Conservation (phyloP, 2,329 filamentous ascomycete genomes). For the Xylaria arbuscula region DNA sequence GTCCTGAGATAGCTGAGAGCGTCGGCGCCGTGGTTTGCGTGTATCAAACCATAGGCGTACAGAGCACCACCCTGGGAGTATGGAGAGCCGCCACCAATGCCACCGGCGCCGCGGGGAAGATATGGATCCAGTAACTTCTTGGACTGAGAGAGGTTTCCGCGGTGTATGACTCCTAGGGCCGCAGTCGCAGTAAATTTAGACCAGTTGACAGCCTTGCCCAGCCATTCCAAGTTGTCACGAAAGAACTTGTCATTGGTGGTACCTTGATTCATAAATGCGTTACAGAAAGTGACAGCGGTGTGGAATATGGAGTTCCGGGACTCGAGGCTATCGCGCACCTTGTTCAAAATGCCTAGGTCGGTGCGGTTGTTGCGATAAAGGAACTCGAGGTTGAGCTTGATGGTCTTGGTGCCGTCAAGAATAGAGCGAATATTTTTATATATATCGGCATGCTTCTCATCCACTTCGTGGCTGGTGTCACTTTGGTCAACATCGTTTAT, state of each 20-base stretch:
- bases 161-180: slow-evolving; percentile 94
- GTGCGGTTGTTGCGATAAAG: slow-evolving; percentile 95
- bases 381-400: slow-evolving; percentile 95
- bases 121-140: slow-evolving; percentile 95
- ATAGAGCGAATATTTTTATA: slow-evolving; percentile 74
- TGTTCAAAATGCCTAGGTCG: slow-evolving; percentile 92
- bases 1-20: slow-evolving; percentile 82
- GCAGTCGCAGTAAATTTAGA: slow-evolving; percentile 99
- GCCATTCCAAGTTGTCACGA: slow-evolving; percentile 96
- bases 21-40: slow-evolving; percentile 95
- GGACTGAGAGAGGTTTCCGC: slow-evolving; percentile 92
- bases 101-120: slow-evolving; percentile 76
- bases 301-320: slow-evolving; percentile 98
- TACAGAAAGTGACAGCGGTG: slow-evolving; percentile 95
- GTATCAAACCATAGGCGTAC: slow-evolving; percentile 94
- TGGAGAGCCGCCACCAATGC: slow-evolving; percentile 82
- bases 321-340: slow-evolving; percentile 94
- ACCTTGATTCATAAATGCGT: slow-evolving; percentile 99
- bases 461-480: slow-evolving; percentile 64
- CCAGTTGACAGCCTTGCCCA: slow-evolving; percentile 99
- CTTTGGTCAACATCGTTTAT: slow-evolving; percentile 61
- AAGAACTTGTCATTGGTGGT: slow-evolving; percentile 99
- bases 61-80: slow-evolving; percentile 97
- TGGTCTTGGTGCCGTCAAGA: slow-evolving; percentile 90
- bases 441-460: slow-evolving; percentile 65